Evolutionary conservation across 176 grass and related monocot genomes (phyloP), one percentile per base, ranked within the genome.

Genomic region (Rhynchospora breviuscula): DNA sequence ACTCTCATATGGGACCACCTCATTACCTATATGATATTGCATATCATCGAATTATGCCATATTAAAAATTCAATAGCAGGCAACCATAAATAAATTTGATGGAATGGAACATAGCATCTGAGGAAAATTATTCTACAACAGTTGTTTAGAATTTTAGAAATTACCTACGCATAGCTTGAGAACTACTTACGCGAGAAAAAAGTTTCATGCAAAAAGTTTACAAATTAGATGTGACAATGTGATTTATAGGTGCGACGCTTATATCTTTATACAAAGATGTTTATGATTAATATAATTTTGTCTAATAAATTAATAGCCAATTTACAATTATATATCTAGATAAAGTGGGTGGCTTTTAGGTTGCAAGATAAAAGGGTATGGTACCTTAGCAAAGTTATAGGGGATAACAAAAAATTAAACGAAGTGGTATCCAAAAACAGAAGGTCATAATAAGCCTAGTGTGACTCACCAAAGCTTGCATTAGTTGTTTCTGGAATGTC

Each of bases 401-500:
- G 72, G 21, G 9, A 2, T 56, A 56, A 59, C 13, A 29, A 82
- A 82, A 21, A 81, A 7, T 0, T 3, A 81, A 81, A 21, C 62
- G 8, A 33, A 63, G 33, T 81, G 79, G 54, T 63, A 81, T 66
- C 80, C 61, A 67, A 67, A 82, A 82, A 67, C 25, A 82, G 80
- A 82, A 82, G 79, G 62, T 82, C 10, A 81, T 81, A 23, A 47
- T 82, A 61, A 82, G 26, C 61, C 22, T 85, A 59, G 81, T 79
- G 84, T 58, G 83, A 84, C 94, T 84, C 89, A 97, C 94, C 94
- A 87, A 91, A 93, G 26, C 88, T 93, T 71, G 94, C 82, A 88
- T 94, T 85, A 31, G 90, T 92, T 85, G 92, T 94, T 85, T 92
- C 92, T 77, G 95, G 95, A 85, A 97, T 94, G 85, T 97, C 95